phyloP scores from a whole-genome alignment of 2,329 filamentous ascomycete genomes.

The Chaetomiaceae sp. region DNA sequence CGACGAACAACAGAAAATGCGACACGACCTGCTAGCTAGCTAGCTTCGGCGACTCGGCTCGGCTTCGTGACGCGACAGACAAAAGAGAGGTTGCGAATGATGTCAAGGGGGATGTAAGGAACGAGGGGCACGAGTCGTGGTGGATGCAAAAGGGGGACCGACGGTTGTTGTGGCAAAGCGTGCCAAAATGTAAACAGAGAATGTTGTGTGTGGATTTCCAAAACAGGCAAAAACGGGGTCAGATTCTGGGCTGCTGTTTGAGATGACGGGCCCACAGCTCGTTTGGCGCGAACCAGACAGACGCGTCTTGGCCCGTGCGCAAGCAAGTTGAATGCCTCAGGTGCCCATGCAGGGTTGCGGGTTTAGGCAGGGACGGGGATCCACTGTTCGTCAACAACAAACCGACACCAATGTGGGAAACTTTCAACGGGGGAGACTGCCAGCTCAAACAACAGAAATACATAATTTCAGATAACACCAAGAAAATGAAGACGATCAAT shows the following conservation, averaged over 20 bases:
- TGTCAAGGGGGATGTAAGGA: too few species aligned
- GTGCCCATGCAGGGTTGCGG: neutral
- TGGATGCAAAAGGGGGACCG: neutral
- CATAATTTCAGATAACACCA: too few species aligned
- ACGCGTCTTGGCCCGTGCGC: neutral
- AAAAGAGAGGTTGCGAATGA: too few species aligned
- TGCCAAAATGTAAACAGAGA: slow-evolving; percentile 16
- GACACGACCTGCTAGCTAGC: too few species aligned
- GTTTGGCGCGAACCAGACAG: slow-evolving; percentile 1
- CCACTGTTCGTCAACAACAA: slow-evolving; percentile 9
- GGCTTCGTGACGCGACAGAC: neutral
- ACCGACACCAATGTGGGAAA: neutral
- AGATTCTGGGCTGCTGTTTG: too few species aligned
- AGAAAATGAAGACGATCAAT: too few species aligned
- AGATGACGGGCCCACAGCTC: too few species aligned
- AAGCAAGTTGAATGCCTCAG: neutral
- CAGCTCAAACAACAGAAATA: too few species aligned
- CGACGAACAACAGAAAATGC: too few species aligned
- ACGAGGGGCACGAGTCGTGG: neutral
- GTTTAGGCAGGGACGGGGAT: neutral
- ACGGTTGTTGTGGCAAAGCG: slow-evolving; percentile 10
- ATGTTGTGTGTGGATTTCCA: slow-evolving; percentile 15
- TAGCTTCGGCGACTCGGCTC: slow-evolving; percentile 6
- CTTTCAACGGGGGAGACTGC: too few species aligned
- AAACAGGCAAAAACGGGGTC: slow-evolving; percentile 2